Evolutionary conservation across 2,329 filamentous ascomycete genomes (phyloP).

Genomic region (Aspergillus sp.): DNA sequence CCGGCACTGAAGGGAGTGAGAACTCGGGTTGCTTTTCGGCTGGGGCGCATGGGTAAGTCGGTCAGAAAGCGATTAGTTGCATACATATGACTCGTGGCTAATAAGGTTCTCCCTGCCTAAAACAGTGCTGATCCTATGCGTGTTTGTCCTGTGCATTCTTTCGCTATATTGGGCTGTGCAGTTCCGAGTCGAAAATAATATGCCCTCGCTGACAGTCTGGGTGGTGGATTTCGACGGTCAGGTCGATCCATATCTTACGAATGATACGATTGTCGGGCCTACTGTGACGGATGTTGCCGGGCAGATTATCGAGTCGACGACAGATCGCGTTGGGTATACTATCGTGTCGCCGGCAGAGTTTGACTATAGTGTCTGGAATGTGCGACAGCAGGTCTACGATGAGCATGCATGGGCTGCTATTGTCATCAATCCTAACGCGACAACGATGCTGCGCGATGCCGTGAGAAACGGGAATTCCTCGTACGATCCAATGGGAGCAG

Average conservation of each 20-base stretch:
- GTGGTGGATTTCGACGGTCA: constrained; percentile 59
- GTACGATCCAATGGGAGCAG: constrained; percentile 55
- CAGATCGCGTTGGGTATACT: constrained; percentile 45
- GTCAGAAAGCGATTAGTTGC: neutral
- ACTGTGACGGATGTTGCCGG: constrained; percentile 43
- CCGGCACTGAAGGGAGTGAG: constrained; percentile 17
- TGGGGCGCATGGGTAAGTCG: constrained; percentile 18
- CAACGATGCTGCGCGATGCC: constrained; percentile 50
- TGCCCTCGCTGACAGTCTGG: constrained; percentile 46
- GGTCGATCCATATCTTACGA: constrained; percentile 45
- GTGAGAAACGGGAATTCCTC: constrained; percentile 49
- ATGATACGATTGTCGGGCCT: constrained; percentile 51
- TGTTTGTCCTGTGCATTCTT: constrained; percentile 51
- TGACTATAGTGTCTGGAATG: constrained; percentile 49
- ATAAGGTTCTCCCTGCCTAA: neutral
- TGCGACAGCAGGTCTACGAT: constrained; percentile 54
- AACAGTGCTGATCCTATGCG: constrained; percentile 40
- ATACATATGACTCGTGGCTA: neutral
- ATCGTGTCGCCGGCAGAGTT: constrained; percentile 47
- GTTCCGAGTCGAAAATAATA: constrained; percentile 45
- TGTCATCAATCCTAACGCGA: constrained; percentile 58
- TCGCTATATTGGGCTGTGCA: constrained; percentile 58
- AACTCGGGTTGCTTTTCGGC: constrained; percentile 15
- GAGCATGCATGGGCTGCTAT: constrained; percentile 56
- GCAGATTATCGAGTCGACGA: constrained; percentile 34